phyloP scores from a whole-genome alignment of 2,329 filamentous ascomycete species.

The Coniochaeta sp. region DNA sequence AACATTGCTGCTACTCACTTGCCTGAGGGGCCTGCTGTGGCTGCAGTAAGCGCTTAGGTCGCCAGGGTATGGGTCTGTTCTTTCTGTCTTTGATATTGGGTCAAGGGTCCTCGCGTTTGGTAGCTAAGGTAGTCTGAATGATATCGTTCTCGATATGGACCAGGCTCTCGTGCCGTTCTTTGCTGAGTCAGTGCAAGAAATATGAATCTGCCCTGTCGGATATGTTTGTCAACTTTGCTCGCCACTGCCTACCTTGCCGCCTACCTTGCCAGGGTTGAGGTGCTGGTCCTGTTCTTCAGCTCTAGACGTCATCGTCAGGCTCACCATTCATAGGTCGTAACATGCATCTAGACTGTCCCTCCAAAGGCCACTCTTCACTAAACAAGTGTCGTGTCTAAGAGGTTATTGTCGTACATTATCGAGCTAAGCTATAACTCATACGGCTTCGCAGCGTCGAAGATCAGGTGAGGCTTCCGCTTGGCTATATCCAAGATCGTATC shows the following conservation, averaged over 20 bases:
- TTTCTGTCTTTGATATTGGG: not conserved
- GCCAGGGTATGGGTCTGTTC: not conserved
- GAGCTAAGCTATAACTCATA: slow-evolving; percentile 38
- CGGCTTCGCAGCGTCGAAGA: slow-evolving; percentile 61
- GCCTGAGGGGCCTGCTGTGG: slow-evolving; percentile 37
- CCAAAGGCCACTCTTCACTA: not conserved
- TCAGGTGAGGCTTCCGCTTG: slow-evolving; percentile 76
- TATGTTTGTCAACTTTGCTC: too few species aligned
- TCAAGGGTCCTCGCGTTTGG: not conserved
- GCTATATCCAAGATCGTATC: slow-evolving; percentile 87
- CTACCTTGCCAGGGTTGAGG: not conserved
- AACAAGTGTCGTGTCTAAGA: not conserved
- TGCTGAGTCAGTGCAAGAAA: too few species aligned
- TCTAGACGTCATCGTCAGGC: not conserved
- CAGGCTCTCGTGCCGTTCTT: too few species aligned
- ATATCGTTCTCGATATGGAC: too few species aligned
- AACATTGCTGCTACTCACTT: slow-evolving; percentile 62
- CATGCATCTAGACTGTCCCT: not conserved
- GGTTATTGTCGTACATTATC: not conserved
- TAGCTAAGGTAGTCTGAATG: not conserved
- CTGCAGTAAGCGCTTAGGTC: slow-evolving; percentile 13
- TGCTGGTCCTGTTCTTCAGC: not conserved
- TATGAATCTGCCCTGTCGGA: too few species aligned
- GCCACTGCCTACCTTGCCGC: too few species aligned
- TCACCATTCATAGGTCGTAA: not conserved